Evolutionary conservation across 2,329 filamentous ascomycete species (phyloP).

Genomic region (Talaromyces atroroseus): DNA sequence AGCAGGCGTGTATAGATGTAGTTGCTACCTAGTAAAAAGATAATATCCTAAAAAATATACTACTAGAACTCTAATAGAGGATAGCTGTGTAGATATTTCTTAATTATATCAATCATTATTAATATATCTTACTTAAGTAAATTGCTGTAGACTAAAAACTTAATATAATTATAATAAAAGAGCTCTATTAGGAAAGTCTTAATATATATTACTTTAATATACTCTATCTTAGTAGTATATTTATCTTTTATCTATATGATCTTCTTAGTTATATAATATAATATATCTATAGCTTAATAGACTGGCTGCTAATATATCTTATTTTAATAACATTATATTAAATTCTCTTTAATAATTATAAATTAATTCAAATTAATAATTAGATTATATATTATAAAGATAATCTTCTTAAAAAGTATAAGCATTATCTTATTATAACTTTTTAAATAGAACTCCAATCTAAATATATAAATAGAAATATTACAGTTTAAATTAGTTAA

Average conservation of each 20-base stretch:
- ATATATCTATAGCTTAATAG: constrained; percentile 78
- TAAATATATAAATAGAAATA: constrained; percentile 64
- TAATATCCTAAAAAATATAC: constrained; percentile 68
- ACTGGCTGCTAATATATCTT: constrained; percentile 85
- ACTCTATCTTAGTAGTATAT: constrained; percentile 67
- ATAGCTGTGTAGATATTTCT: constrained; percentile 69
- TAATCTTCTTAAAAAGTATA: constrained; percentile 82
- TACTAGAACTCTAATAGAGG: constrained; percentile 73
- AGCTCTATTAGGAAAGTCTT: constrained; percentile 73
- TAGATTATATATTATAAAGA: constrained; percentile 76
- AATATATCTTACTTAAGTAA: constrained; percentile 90
- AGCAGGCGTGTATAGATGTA: constrained; percentile 72
- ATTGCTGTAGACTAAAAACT: constrained; percentile 85
- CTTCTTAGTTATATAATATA: constrained; percentile 71
- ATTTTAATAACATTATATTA: constrained; percentile 72
- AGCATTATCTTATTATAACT: constrained; percentile 97
- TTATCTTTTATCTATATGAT: constrained; percentile 75
- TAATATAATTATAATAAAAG: constrained; percentile 77
- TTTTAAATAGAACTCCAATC: constrained; percentile 70
- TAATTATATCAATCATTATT: constrained; percentile 75
- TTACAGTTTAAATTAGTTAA: constrained; percentile 82
- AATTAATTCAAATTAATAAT: constrained; percentile 83
- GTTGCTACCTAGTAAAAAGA: constrained; percentile 74
- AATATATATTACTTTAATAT: constrained; percentile 68
- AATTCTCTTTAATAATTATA: constrained; percentile 80